These are phyloP conservation scores for Amborella trichopoda DNA, from an alignment of 164 flowering plant species.

Conservation along the genomic window DNA sequence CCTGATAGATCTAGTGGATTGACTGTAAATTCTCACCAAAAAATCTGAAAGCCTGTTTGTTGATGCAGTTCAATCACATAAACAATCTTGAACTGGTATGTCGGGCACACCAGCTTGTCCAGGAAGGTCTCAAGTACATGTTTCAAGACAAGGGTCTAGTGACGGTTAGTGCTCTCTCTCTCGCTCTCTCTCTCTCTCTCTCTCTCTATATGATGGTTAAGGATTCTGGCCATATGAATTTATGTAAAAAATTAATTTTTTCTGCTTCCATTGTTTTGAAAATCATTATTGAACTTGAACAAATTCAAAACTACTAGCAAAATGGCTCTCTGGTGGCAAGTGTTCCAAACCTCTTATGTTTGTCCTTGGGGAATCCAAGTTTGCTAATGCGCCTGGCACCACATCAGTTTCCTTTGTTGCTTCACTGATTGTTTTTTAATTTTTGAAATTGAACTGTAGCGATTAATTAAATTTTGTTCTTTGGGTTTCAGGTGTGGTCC, in stretches of 20 bases:
- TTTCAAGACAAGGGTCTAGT: constrained; percentile 99
- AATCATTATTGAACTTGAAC: too few species aligned
- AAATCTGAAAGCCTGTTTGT: neutral
- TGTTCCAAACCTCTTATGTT: neutral
- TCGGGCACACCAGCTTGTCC: constrained; percentile 99
- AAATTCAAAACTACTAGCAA: too few species aligned
- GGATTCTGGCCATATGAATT: too few species aligned
- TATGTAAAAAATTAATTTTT: too few species aligned
- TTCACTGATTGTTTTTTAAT: neutral
- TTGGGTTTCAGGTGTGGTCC: constrained; percentile 91
- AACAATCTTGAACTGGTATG: constrained; percentile 94
- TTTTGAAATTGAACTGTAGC: neutral
- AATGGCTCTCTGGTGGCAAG: too few species aligned
- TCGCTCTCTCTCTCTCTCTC: too few species aligned
- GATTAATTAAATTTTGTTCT: constrained; percentile 6
- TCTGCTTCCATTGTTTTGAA: too few species aligned
- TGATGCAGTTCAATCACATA: constrained; percentile 84
- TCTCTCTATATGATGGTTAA: too few species aligned
- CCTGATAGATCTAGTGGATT: too few species aligned
- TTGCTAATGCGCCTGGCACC: too few species aligned
- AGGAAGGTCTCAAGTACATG: constrained; percentile 99
- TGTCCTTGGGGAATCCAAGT: neutral
- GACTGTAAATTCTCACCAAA: neutral
- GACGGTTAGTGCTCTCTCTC: constrained; percentile 41
- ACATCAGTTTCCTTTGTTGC: neutral